These are phyloP conservation scores for Xylaria sp. DNA, from an alignment of 2,329 filamentous ascomycete species.

Conservation along the genomic window DNA sequence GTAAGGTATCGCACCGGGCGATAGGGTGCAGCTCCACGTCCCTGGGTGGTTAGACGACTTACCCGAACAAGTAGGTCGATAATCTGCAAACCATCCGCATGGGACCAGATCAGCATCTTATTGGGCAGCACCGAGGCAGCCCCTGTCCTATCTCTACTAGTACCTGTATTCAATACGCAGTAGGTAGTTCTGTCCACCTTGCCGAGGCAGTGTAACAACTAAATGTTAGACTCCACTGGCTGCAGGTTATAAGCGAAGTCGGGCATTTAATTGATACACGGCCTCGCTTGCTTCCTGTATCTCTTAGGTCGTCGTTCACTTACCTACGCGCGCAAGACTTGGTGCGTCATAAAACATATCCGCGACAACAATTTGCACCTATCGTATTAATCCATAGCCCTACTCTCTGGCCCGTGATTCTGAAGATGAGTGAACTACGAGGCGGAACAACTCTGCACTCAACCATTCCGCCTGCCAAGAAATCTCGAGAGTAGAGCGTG, in stretches of 20 bases:
- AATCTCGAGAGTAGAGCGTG: neutral
- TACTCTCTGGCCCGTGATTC: neutral
- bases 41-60: conserved; percentile 17
- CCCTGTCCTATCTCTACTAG: neutral
- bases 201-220: neutral
- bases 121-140: neutral
- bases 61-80: conserved; percentile 30
- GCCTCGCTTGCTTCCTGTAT: neutral
- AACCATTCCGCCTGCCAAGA: neutral
- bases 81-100: conserved; percentile 3
- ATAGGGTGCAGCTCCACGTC: conserved; percentile 11
- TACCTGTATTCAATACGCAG: neutral
- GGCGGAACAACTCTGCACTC: neutral
- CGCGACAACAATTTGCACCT: neutral
- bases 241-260: too few species aligned
- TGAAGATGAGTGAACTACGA: neutral
- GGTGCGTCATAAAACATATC: neutral
- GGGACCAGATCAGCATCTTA: neutral
- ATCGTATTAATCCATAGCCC: neutral
- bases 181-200: neutral
- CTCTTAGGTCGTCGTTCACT: neutral
- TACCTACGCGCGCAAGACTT: neutral
- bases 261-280: neutral
- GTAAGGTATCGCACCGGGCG: conserved; percentile 5
- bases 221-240: too few species aligned